Conservation (phyloP, 495 filamentous ascomycete species). For the Lophiostoma macrostomum region DNA sequence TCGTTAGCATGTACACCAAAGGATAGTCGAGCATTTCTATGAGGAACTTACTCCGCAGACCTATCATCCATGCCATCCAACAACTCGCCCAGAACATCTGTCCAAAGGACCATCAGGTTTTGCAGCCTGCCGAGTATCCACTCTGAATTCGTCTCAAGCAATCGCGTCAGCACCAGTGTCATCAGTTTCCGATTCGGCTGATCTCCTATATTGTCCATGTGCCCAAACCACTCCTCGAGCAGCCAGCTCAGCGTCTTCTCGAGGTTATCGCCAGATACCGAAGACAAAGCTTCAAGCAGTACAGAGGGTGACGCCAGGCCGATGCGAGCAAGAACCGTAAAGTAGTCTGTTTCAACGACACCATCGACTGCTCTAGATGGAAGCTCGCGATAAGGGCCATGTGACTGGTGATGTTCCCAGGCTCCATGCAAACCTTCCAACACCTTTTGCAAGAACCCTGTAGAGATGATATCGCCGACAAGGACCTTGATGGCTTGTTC, state of each 20-base stretch:
- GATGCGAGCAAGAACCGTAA: conserved; percentile 77
- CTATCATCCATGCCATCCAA: conserved; percentile 54
- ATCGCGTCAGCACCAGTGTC: conserved; percentile 73
- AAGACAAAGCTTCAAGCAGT: conserved; percentile 57
- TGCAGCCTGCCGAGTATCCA: conserved; percentile 61
- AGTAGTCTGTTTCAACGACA: conserved; percentile 76
- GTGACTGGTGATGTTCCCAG: conserved; percentile 58
- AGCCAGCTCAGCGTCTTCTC: conserved; percentile 62
- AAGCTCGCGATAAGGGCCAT: conserved; percentile 44
- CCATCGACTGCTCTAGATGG: conserved; percentile 56
- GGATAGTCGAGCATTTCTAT: too few relatives aligned
- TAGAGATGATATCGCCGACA: conserved; percentile 66
- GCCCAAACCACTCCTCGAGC: conserved; percentile 79
- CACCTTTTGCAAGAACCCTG: conserved; percentile 61
- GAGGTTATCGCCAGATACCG: conserved; percentile 37
- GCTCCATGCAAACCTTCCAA: conserved; percentile 68
- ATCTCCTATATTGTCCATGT: conserved; percentile 79
- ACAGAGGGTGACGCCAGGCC: conserved; percentile 64
- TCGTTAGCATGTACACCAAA: conserved; percentile 1
- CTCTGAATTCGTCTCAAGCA: conserved; percentile 63
- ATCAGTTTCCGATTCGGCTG: conserved; percentile 74
- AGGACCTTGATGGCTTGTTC: conserved; percentile 58
- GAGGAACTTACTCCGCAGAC: conserved; percentile 43
- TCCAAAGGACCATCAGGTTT: conserved; percentile 68
- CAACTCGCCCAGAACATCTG: conserved; percentile 60